Evolutionary conservation across 768 basidiomycete species (phyloP), one percentile per base, ranked within the genome.

Genomic region (Trichaptum fuscoviolaceum): DNA sequence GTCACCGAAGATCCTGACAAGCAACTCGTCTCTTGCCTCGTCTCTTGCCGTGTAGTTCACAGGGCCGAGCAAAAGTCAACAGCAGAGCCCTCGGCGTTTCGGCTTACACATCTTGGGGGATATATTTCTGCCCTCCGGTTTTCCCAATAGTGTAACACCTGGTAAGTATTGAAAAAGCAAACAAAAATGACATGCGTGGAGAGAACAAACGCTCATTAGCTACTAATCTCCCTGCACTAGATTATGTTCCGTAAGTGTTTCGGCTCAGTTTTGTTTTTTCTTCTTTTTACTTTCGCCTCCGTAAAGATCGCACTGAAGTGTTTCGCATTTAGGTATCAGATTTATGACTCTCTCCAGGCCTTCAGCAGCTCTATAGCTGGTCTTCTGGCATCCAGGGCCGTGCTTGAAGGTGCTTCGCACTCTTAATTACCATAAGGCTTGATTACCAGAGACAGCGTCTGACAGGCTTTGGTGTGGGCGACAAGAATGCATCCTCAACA

Each of bases 331-430:
- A 90, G 88, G 67, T 90, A 88, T 70, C 88, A 90, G 72, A 76
- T 86, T 17, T 81, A 84, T 69, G 90, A 90, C 68, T 85, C 85
- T 0, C 65, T 88, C 4, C 89, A 90, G 74, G 86, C 88, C 2
- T 90, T 89, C 69, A 90, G 87, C 71, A 90, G 85, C 70, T 87
- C 89, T 0, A 75, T 90, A 1, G 84, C 88, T 0, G 80, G 85
- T 0, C 76, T 90, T 27, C 71, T 90, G 23, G 85, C 89, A 0
- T 89, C 88, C 7, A 79, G 89, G 69, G 88, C 89, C 18, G 82
- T 87, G 2, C 76, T 91, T 7, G 86, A 90, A 81, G 89, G 88
- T 87, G 62, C 35, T 58, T 66, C 34, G 59, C 15, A 61, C 10
- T 64, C 8, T 35, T 58, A 24, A 17, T 10, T n/a, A n/a, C 8